Evolutionary conservation across 176 grass and related monocot species (phyloP).

Genomic region (Aegilops bicornis): DNA sequence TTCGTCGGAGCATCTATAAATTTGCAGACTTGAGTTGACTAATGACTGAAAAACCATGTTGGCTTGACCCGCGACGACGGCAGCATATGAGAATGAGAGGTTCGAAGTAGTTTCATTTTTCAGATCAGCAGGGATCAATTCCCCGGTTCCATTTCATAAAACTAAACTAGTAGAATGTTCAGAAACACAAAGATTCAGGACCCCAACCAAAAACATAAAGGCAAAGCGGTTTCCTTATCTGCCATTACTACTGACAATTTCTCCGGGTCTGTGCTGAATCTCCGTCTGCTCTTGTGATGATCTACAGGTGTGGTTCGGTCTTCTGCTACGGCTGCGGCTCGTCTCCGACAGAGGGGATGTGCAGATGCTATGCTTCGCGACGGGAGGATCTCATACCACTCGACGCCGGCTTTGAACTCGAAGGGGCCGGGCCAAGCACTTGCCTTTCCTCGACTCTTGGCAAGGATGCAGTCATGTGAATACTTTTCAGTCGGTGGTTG

Average conservation of each 20-base stretch:
- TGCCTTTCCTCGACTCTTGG: neutral
- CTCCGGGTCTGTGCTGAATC: neutral
- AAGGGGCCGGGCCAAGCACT: too few species aligned
- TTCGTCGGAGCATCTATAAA: too few species aligned
- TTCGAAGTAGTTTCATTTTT: too few species aligned
- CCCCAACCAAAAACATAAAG: too few species aligned
- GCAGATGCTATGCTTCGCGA: neutral
- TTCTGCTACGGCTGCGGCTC: constrained; percentile 37
- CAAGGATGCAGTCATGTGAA: neutral
- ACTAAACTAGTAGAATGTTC: too few species aligned
- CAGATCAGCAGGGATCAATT: too few species aligned
- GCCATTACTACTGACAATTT: too few species aligned
- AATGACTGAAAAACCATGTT: neutral
- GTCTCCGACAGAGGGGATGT: neutral
- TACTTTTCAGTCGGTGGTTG: neutral
- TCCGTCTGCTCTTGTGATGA: neutral
- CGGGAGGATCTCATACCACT: neutral
- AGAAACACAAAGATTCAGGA: too few species aligned
- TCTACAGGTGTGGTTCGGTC: constrained; percentile 8
- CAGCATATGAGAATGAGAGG: too few species aligned
- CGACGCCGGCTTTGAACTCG: neutral
- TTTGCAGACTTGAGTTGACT: neutral
- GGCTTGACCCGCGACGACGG: neutral
- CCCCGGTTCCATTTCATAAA: too few species aligned
- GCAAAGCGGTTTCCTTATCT: too few species aligned